phyloP scores from a whole-genome alignment of 1,284 basidiomycete genomes.

The Pterulicium gracile region DNA sequence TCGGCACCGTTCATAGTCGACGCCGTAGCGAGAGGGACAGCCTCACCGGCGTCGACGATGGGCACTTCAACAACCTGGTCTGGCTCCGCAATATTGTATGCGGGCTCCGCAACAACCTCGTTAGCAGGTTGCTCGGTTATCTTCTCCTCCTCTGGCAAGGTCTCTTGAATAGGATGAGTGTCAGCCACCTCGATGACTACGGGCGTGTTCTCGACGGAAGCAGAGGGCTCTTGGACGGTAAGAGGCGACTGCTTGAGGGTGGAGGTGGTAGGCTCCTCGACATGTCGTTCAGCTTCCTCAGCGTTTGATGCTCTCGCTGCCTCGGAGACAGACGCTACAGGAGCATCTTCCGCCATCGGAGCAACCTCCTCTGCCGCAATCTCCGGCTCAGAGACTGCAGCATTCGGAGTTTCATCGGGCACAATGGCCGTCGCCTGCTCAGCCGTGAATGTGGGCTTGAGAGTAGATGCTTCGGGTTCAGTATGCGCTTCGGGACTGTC shows the following conservation, averaged over 20 bases:
- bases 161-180: slow-evolving; percentile 1
- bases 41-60: slow-evolving; percentile 3
- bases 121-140: slow-evolving; percentile 3
- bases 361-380: too few species aligned
- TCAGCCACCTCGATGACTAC: slow-evolving; percentile 9
- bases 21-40: slow-evolving; percentile 3
- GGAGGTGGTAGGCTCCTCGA: slow-evolving; percentile 6
- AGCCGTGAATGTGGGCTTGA: too few species aligned
- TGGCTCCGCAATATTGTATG: too few species aligned
- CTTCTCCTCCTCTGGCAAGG: slow-evolving; percentile 2
- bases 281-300: slow-evolving; percentile 7
- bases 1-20: slow-evolving; percentile 2
- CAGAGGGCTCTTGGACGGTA: too few species aligned
- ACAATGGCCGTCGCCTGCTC: too few species aligned
- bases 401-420: too few species aligned
- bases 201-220: slow-evolving; percentile 6
- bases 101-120: slow-evolving; percentile 9
- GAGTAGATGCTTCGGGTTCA: too few species aligned
- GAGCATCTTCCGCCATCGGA: too few species aligned
- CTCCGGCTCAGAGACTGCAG: too few species aligned
- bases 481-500: too few species aligned
- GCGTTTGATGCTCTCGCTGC: slow-evolving; percentile 8
- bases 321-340: slow-evolving; percentile 5
- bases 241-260: slow-evolving; percentile 3
- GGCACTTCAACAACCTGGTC: slow-evolving; percentile 11